phyloP scores from a whole-genome alignment of 164 flowering plant species.

The Magnolia kwangsiensis region DNA sequence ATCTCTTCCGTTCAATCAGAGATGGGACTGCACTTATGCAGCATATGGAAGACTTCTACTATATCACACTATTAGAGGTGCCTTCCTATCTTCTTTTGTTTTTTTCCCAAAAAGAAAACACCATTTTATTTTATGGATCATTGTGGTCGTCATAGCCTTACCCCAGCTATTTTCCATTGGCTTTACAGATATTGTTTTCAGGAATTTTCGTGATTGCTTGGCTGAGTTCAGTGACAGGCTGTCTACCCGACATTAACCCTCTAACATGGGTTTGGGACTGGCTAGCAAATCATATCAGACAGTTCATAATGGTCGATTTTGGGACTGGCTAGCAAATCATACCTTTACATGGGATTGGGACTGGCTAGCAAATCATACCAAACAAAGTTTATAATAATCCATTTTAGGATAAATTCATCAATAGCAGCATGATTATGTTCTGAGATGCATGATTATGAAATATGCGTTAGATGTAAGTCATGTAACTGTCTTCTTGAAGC shows the following conservation, averaged over 20 bases:
- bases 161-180: background rate
- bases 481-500: too few species aligned
- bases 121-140: background rate
- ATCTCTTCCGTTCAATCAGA: constrained; percentile 77
- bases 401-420: too few species aligned
- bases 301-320: too few species aligned
- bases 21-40: constrained; percentile 98
- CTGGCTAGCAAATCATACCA: too few species aligned
- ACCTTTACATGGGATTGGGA: too few species aligned
- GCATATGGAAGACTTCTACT: constrained; percentile 98
- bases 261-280: background rate
- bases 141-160: background rate
- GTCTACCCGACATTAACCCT: background rate
- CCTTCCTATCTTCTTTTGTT: background rate
- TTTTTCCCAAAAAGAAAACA: too few species aligned
- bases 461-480: too few species aligned
- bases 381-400: too few species aligned
- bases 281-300: too few species aligned
- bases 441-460: too few species aligned
- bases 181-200: background rate
- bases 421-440: too few species aligned
- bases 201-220: background rate
- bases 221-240: background rate
- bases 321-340: too few species aligned
- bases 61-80: constrained; percentile 85